phyloP scores from a whole-genome alignment of 1,284 basidiomycete species.

The Microbotryomycetes sp. region DNA sequence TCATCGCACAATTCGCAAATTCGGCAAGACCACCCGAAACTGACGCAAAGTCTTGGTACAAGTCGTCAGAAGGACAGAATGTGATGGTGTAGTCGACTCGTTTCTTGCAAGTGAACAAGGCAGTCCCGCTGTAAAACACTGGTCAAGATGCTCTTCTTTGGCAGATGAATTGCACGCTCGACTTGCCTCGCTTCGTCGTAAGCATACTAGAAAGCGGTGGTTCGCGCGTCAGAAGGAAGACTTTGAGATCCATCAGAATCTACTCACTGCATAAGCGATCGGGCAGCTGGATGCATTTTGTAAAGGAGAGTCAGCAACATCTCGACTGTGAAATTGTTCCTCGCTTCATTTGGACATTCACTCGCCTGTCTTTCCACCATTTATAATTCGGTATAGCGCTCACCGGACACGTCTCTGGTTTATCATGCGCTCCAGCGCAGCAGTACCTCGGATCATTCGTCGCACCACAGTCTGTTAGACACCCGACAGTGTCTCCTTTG shows the following conservation, averaged over 20 bases:
- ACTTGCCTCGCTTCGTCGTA: constrained; percentile 5
- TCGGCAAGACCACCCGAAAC: no score
- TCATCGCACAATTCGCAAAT: no score
- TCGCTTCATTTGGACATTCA: neutral
- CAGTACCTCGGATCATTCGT: neutral
- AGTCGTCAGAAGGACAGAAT: neutral
- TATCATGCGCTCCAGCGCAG: constrained; percentile 1
- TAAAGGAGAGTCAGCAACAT: no score
- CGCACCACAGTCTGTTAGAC: constrained; percentile 1
- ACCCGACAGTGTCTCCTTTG: neutral
- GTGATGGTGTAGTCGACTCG: constrained; percentile 8
- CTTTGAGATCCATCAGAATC: no score
- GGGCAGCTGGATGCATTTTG: constrained; percentile 9
- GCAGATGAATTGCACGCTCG: neutral
- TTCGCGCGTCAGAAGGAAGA: no score
- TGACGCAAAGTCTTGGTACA: neutral
- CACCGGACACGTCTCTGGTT: neutral
- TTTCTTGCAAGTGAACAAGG: constrained; percentile 8
- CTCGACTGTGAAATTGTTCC: no score
- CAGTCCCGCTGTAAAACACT: neutral
- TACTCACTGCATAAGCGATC: constrained; percentile 6
- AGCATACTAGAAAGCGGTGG: constrained; percentile 1
- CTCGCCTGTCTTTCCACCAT: neutral
- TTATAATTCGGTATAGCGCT: neutral
- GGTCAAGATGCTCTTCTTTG: neutral